Conservation (phyloP, 2,329 filamentous ascomycete species). For the Hypoxylon sp. region DNA sequence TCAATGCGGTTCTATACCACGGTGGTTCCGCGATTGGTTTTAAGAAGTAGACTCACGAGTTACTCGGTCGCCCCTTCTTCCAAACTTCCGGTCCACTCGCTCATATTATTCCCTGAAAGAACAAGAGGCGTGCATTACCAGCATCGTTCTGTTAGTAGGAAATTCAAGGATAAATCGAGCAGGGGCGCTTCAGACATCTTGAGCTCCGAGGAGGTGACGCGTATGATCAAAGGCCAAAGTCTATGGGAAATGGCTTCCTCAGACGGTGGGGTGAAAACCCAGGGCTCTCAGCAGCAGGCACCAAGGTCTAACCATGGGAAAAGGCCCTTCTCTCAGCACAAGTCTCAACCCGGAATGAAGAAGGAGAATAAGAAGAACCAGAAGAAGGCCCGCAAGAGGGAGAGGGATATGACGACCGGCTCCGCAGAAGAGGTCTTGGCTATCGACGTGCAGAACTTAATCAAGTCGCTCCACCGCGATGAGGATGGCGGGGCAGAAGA, state of each 20-base stretch:
- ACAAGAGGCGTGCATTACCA: neutral
- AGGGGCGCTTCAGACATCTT: neutral
- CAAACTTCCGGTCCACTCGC: neutral
- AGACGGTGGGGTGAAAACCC: slow-evolving; percentile 11
- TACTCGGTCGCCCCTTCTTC: neutral
- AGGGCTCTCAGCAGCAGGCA: slow-evolving; percentile 15
- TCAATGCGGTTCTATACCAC: slow-evolving; percentile 26
- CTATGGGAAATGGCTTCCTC: neutral
- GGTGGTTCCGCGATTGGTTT: slow-evolving; percentile 16
- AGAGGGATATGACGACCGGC: slow-evolving; percentile 71
- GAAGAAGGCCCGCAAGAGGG: slow-evolving; percentile 67
- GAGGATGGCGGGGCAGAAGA: slow-evolving; percentile 46
- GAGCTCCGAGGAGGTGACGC: slow-evolving; percentile 5
- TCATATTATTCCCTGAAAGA: neutral
- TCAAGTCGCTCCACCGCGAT: slow-evolving; percentile 57
- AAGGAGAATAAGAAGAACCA: slow-evolving; percentile 51
- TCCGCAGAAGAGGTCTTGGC: slow-evolving; percentile 75
- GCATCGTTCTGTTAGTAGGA: neutral
- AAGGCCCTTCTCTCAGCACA: slow-evolving; percentile 37
- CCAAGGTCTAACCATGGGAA: slow-evolving; percentile 34
- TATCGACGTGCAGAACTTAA: slow-evolving; percentile 70
- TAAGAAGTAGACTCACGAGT: neutral
- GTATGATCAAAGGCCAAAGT: slow-evolving; percentile 1
- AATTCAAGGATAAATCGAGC: neutral
- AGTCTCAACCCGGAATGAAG: slow-evolving; percentile 35